Evolutionary conservation across 441 rosid genomes (phyloP).

Genomic region (Syzygium syzygioides): DNA sequence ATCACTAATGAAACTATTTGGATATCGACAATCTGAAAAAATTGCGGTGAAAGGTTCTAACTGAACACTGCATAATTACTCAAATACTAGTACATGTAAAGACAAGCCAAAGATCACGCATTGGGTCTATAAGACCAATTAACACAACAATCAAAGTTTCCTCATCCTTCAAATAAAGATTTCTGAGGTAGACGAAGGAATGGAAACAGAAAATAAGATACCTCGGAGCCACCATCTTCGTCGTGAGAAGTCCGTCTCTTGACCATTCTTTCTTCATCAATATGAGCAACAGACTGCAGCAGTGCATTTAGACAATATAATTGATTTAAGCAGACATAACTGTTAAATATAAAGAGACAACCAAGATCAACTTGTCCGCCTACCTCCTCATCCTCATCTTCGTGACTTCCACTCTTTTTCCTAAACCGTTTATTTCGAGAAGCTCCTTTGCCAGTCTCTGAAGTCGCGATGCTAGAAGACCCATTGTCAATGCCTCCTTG

Average conservation of each 20-base stretch:
- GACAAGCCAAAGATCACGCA: background rate
- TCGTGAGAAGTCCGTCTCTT: constrained; percentile 49
- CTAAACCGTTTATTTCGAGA: constrained; percentile 65
- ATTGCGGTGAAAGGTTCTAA: background rate
- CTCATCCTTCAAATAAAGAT: background rate
- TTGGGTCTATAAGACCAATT: background rate
- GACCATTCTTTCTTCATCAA: constrained; percentile 41
- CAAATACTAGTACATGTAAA: background rate
- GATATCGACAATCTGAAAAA: background rate
- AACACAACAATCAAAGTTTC: background rate
- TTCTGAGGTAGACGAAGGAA: background rate
- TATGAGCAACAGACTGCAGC: constrained; percentile 44
- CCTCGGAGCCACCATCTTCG: constrained; percentile 82
- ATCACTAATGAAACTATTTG: background rate
- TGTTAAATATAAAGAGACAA: background rate
- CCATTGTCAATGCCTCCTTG: constrained; percentile 21
- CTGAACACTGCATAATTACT: background rate
- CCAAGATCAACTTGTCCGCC: constrained; percentile 8
- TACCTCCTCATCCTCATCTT: constrained; percentile 75
- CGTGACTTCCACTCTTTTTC: constrained; percentile 63
- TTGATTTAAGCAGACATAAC: background rate
- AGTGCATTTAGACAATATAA: constrained; percentile 11
- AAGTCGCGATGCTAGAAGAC: constrained; percentile 18
- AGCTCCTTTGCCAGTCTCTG: constrained; percentile 41
- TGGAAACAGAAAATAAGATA: constrained; percentile 15